A percentile compares a stretch with the other conserved stretches of the same genome.
phyloP scores from a whole-genome alignment of 1,139 yeast genomes.

The Geotrichum histeridarum region DNA sequence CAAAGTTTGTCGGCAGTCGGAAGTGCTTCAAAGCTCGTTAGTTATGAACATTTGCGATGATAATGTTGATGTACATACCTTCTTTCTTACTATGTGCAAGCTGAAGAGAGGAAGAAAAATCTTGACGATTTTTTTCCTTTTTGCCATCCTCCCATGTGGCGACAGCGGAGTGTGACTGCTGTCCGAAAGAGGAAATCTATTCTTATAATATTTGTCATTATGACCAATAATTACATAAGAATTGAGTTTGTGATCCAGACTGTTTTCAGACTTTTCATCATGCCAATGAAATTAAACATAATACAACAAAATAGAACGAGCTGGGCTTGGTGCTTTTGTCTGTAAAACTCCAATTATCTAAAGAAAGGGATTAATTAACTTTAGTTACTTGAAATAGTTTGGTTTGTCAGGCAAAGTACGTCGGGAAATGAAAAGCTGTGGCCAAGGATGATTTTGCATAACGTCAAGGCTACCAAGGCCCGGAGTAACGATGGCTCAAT shows the following conservation, averaged over 20 bases:
- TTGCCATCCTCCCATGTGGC: background rate
- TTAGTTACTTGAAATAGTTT: background rate
- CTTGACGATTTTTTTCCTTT: background rate
- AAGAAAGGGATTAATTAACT: too few species aligned
- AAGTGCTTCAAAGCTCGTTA: conserved; percentile 14
- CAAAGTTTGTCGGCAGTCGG: conserved; percentile 35
- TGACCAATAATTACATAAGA: background rate
- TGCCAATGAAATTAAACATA: too few species aligned
- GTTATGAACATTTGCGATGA: background rate
- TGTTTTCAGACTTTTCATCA: too few species aligned
- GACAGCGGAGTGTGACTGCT: conserved; percentile 11
- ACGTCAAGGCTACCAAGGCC: too few species aligned
- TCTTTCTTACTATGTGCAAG: conserved; percentile 24
- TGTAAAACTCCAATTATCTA: too few species aligned
- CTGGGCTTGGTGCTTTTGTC: too few species aligned
- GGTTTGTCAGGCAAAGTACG: background rate
- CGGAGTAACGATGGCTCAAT: too few species aligned
- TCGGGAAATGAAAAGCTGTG: background rate
- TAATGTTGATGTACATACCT: conserved; percentile 20
- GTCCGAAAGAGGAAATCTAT: background rate
- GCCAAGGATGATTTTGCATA: too few species aligned
- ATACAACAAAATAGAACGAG: too few species aligned
- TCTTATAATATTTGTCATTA: background rate
- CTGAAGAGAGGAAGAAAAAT: conserved; percentile 15
- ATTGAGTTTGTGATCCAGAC: background rate